Evolutionary conservation across 495 filamentous ascomycete species (phyloP), one percentile per base, ranked within the genome.

Genomic region (Penicillium taxi): DNA sequence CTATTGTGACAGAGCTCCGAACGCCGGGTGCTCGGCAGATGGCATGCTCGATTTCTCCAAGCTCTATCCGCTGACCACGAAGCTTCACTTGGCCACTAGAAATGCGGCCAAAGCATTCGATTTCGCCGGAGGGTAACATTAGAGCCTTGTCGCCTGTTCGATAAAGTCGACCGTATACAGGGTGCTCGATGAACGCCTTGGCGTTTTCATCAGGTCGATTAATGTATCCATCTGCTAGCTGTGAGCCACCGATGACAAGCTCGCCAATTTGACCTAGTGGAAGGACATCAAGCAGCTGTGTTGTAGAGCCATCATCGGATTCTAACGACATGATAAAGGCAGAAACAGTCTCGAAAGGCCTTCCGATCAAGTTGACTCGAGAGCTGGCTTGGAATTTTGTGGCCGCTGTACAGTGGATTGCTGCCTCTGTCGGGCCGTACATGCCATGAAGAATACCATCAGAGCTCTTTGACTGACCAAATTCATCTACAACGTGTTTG

Each of bases 381-480:
- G 68, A 69, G n/a, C 52, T 37, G 6, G 53, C 47, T 12, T 39
- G 37, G 47, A 80, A 73, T 19, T 58, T 37, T 1, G 62, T 51
- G 32, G 74, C 70, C 5, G 79, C 50, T 5, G 77, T 81, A 50
- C 79, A 82, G 41, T 94, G 86, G 29, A 94, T 88, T 1, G 85
- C 70, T 9, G 82, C 82, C 59, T 91, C 86, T 0, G 86, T 91
- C 8, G 86, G 86, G 1, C 86, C 86, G 48, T 94, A 94, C 86
- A 90, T 88, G 0, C 75, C 84, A 66, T 81, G 81, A 0, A 94
- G 70, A 19, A 89, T 73, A 7, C 72, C 64, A 6, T 44, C 35
- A 3, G 35, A 23, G 6, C 42, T 37, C 14, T 44, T 35, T 6
- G 55, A 56, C 22, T 60, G 52, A 2, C 81, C 82, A 64, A 86